Evolutionary conservation across 106 monocot genomes (phyloP).

Genomic region (Agapanthus africanus): DNA sequence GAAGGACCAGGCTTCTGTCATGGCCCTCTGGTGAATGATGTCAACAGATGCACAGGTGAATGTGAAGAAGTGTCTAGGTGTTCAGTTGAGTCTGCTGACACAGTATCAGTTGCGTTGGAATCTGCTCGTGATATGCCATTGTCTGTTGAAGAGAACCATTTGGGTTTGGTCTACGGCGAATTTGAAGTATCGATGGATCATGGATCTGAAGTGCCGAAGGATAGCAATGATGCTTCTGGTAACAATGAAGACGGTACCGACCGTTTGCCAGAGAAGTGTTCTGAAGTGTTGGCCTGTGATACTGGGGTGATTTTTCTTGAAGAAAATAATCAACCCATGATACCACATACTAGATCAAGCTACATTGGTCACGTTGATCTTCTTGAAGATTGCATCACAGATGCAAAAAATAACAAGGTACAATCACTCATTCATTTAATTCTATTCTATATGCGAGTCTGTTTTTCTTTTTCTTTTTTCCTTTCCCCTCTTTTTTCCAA

Average conservation of each 20-base stretch:
- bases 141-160: not conserved
- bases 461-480: too few species aligned
- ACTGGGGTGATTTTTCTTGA: not conserved
- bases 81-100: not conserved
- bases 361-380: slow-evolving; percentile 40
- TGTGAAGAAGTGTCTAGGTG: slow-evolving; percentile 1
- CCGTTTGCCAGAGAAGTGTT: not conserved
- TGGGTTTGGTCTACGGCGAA: not conserved
- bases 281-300: not conserved
- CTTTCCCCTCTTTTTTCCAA: too few species aligned
- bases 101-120: not conserved
- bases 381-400: slow-evolving; percentile 48
- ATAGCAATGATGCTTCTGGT: not conserved
- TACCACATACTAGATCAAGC: slow-evolving; percentile 23
- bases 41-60: not conserved
- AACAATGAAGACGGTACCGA: not conserved
- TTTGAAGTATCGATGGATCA: not conserved
- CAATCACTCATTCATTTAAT: not conserved
- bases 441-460: too few species aligned
- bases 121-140: not conserved
- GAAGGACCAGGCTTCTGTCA: not conserved
- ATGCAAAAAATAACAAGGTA: slow-evolving; percentile 73
- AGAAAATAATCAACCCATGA: not conserved
- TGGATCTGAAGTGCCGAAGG: not conserved
- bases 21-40: not conserved